Conservation (phyloP, 2,329 filamentous ascomycete species). For the Beauveria bassiana region DNA sequence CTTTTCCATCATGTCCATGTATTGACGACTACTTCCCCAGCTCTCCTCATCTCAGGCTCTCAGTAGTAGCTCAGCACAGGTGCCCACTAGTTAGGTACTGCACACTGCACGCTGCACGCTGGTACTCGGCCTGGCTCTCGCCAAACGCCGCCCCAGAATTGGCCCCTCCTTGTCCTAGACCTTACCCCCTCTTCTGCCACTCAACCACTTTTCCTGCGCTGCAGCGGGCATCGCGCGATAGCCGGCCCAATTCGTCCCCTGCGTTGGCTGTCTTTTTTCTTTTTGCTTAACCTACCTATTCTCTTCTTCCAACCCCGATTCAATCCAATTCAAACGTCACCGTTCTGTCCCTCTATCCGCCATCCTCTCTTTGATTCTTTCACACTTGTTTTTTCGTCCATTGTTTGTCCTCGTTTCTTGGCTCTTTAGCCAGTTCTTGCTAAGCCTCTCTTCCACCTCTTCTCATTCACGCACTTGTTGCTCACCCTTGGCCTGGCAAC, state of each 20-base stretch:
- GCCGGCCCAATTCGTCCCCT: neutral
- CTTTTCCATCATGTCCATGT: no score
- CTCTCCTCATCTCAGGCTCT: neutral
- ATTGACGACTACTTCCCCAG: no score
- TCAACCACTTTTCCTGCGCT: neutral
- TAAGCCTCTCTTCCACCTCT: neutral
- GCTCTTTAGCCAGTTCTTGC: neutral
- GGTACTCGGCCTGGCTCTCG: slow-evolving; percentile 5
- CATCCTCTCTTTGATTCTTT: neutral
- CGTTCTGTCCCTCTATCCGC: neutral
- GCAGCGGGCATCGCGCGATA: slow-evolving; percentile 5
- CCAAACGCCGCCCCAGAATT: neutral
- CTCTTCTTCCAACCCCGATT: neutral
- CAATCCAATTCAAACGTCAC: neutral
- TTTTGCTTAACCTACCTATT: neutral
- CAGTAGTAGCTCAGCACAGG: neutral
- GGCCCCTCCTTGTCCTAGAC: neutral
- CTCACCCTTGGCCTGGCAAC: neutral
- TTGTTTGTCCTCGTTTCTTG: neutral
- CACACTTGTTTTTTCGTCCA: neutral
- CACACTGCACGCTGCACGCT: neutral
- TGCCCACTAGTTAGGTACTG: neutral
- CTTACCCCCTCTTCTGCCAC: neutral
- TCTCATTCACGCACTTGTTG: neutral
- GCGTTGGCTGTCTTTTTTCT: neutral